Base-by-base conservation (phyloP, 2,329 filamentous ascomycete species). In the Juglanconis oblonga region DNA sequence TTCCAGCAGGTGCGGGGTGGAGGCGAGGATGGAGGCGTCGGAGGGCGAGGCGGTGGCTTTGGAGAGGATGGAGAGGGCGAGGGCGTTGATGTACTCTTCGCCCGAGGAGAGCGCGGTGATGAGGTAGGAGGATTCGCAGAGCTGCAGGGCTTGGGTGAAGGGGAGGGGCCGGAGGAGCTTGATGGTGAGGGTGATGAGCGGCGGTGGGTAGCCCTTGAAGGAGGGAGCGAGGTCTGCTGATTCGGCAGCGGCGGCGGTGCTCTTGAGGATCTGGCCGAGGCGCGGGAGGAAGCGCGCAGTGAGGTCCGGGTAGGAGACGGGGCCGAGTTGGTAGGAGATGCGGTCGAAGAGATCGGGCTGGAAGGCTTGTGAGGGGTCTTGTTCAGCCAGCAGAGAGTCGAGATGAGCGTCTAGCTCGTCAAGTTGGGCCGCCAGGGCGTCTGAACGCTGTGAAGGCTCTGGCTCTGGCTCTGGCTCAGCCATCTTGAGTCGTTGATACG, bases 341-440 rank as follows among this genome's bases (percentile, higher is more conserved):
- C 58, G 61, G 67, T 87, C 85, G 61, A 87, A 81, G 2, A 87
- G 74, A 64, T 80, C 80, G 10, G 73, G 71, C 61, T 81, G 71
- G 40, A 83, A 72, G 0, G 74, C 69, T 1, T 76, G 69, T 0
- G 73, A 72, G 17, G 79, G 73, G 62, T 80, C 76, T 32, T 72
- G 68, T 24, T 56, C 44, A 4, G 55, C 40, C 17, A 77, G 63
- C n/a, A 87, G 73, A 33, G 78, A 71, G 54, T 80, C 75, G 14
- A 88, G 74, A 68, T 87, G 85, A 29, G 68, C 69, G 52, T 81
- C 76, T 29, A 88, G 76, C 64, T 84, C 82, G 29, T 80, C 75
- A 17, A 87, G 73, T 8, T 59, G 61, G 4, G 52, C 35, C 9
- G 56, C 31, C 33, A 57, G 48, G 24, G 53, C 11, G 24, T 38